A percentile compares a stretch with the other conserved stretches of the same genome.
These are phyloP conservation scores for Hypoxylon intermedium DNA, from an alignment of 495 filamentous ascomycete species.

Conservation along the genomic window DNA sequence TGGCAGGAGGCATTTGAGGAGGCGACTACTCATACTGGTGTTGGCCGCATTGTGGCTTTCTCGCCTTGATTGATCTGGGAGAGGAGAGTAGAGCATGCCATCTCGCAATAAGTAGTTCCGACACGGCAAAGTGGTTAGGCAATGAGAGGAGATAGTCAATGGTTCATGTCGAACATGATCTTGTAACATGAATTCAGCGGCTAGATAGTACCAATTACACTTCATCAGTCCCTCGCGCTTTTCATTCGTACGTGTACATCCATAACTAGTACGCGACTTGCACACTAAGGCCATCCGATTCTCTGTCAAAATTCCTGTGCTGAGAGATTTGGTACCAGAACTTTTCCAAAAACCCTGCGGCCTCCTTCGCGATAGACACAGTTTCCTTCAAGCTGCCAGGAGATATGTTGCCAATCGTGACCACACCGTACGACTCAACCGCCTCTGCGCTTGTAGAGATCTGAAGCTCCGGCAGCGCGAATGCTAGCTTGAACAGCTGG, in stretches of 20 bases:
- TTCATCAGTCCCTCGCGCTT: no score
- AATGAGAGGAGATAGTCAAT: no score
- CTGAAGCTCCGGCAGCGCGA: slow-evolving; percentile 61
- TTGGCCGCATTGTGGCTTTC: slow-evolving; percentile 29
- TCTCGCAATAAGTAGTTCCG: no score
- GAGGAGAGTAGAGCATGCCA: no score
- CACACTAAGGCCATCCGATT: slow-evolving; percentile 69
- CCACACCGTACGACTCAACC: slow-evolving; percentile 73
- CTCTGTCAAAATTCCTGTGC: slow-evolving; percentile 74
- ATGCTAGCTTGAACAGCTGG: slow-evolving; percentile 64
- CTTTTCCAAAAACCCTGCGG: slow-evolving; percentile 66
- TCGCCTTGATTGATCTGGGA: no score
- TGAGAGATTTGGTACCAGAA: slow-evolving; percentile 70
- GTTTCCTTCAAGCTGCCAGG: slow-evolving; percentile 63
- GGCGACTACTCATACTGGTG: slow-evolving; percentile 32
- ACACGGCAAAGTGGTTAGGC: no score
- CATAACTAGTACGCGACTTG: slow-evolving; percentile 56
- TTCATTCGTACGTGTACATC: no score
- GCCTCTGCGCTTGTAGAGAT: slow-evolving; percentile 59
- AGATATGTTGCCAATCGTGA: slow-evolving; percentile 62
- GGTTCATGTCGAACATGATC: no score
- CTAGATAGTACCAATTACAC: no score
- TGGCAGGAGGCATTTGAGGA: slow-evolving; percentile 37
- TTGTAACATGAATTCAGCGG: no score
- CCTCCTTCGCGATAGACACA: slow-evolving; percentile 65